phyloP scores from a whole-genome alignment of 2,329 filamentous ascomycete genomes.

The Drechslerella coelobrocha region DNA sequence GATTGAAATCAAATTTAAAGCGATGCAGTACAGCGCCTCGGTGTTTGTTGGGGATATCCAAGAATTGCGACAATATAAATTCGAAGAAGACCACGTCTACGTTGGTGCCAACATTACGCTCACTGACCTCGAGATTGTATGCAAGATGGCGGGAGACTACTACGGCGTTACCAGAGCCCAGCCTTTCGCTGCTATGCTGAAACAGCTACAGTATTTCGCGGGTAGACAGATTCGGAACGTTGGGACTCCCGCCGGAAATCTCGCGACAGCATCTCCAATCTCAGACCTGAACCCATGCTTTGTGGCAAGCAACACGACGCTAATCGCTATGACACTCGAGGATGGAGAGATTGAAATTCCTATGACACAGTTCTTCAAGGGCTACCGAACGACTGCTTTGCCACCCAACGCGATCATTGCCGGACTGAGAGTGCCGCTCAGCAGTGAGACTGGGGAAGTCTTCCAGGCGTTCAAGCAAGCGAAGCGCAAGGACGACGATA shows the following conservation, averaged over 20 bases:
- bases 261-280: slow-evolving; percentile 93
- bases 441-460: slow-evolving; percentile 76
- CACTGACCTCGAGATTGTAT: slow-evolving; percentile 87
- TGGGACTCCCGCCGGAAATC: slow-evolving; percentile 92
- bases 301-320: slow-evolving; percentile 80
- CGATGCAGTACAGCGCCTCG: slow-evolving; percentile 84
- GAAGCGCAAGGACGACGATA: slow-evolving; percentile 97
- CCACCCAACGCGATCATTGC: slow-evolving; percentile 82
- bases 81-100: slow-evolving; percentile 82
- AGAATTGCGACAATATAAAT: slow-evolving; percentile 80
- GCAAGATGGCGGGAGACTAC: slow-evolving; percentile 76
- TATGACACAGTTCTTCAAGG: slow-evolving; percentile 90
- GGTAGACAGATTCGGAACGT: slow-evolving; percentile 96
- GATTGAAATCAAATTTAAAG: slow-evolving; percentile 98
- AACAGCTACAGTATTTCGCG: slow-evolving; percentile 93
- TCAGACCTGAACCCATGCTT: slow-evolving; percentile 95
- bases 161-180: slow-evolving; percentile 77
- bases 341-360: slow-evolving; percentile 80
- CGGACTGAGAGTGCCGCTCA: slow-evolving; percentile 81
- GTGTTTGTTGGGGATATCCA: slow-evolving; percentile 93
- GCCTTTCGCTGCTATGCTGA: slow-evolving; percentile 87
- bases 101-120: slow-evolving; percentile 91
- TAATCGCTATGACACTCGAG: slow-evolving; percentile 76
- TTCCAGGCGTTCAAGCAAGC: slow-evolving; percentile 93
- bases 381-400: slow-evolving; percentile 84